Evolutionary conservation across 2,329 filamentous ascomycete species (phyloP), one percentile per base, ranked within the genome.

Genomic region (Paecilomyces sp.): DNA sequence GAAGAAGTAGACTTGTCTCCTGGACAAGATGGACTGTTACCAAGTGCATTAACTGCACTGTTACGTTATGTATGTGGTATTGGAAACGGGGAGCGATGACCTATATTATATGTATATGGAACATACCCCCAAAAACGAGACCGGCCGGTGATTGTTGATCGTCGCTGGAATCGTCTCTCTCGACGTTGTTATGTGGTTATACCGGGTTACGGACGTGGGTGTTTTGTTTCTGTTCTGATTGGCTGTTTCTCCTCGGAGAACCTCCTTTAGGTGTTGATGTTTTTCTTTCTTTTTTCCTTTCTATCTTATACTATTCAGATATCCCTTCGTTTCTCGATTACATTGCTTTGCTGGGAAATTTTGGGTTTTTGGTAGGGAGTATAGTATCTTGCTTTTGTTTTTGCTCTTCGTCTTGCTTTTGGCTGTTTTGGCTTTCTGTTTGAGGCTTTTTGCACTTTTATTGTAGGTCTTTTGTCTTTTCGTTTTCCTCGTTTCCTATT

Each of bases 1-100:
- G 65, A 73, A 71, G 61, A 78, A 74, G 63, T 75, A 67, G 64
- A 60, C 47, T 22, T 56, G 58, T 63, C 50, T 31, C 55, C 58
- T 6, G 56, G 53, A 53, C 56, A 57, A 41, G 9, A 55, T 58
- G 54, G 33, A 36, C 58, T 47, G 31, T 22, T 22, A 22, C n/a
- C 13, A 47, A 47, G 41, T 47, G 41, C 41, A 47, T 22, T 11
- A 18, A 47, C 15, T 47, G 41, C 18, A 47, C 41, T 47, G 15
- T 47, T 47, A 47, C 41, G 41, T 47, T 22, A 47, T 47, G n/a
- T 47, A 47, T 47, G 41, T 47, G 41, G 41, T 18, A 15, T 47
- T 47, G 15, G 13, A 18, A 47, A 22, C 18, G 41, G 41, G 11
- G 31, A 12, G 31, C 3, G 31, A 47, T 47, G 15, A 2, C 41